These are phyloP conservation scores for Mycena pura DNA, from an alignment of 768 basidiomycete genomes.

Conservation along the genomic window DNA sequence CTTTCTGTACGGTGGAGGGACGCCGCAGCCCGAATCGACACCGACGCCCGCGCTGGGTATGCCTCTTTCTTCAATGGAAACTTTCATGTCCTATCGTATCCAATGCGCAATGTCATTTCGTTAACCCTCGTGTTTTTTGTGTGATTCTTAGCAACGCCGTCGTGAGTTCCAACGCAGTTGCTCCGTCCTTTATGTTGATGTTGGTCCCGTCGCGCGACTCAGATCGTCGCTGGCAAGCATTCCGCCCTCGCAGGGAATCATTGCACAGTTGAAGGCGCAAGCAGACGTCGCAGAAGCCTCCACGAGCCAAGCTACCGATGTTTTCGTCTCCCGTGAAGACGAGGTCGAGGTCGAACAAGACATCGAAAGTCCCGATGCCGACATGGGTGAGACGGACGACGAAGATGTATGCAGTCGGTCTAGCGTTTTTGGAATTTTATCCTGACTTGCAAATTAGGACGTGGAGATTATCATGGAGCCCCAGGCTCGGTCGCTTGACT, in stretches of 20 bases:
- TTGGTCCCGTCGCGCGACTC: neutral
- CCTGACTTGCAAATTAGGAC: conserved; percentile 53
- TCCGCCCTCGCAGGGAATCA: conserved; percentile 54
- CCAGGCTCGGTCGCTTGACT: conserved; percentile 72
- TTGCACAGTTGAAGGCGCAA: conserved; percentile 58
- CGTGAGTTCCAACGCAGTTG: conserved; percentile 22
- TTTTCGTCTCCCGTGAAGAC: conserved; percentile 43
- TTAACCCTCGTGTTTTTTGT: conserved; percentile 28
- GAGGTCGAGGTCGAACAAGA: conserved; percentile 48
- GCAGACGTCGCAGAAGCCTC: conserved; percentile 39
- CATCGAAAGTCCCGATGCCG: too few species aligned
- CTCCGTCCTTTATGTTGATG: conserved; percentile 13
- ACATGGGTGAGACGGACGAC: conserved; percentile 54
- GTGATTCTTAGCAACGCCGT: conserved; percentile 26
- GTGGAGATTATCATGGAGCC: conserved; percentile 93
- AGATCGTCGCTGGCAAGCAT: conserved; percentile 46
- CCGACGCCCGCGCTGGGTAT: conserved; percentile 34
- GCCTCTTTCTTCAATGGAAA: conserved; percentile 13
- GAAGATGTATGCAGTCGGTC: conserved; percentile 43
- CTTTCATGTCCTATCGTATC: conserved; percentile 29
- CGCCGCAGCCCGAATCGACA: conserved; percentile 42
- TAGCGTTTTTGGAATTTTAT: neutral
- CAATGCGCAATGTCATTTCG: conserved; percentile 33
- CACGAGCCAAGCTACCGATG: conserved; percentile 32
- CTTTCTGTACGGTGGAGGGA: conserved; percentile 70